Conservation (phyloP, 1,139 yeast species). For the Blastobotrys capitulatus region DNA sequence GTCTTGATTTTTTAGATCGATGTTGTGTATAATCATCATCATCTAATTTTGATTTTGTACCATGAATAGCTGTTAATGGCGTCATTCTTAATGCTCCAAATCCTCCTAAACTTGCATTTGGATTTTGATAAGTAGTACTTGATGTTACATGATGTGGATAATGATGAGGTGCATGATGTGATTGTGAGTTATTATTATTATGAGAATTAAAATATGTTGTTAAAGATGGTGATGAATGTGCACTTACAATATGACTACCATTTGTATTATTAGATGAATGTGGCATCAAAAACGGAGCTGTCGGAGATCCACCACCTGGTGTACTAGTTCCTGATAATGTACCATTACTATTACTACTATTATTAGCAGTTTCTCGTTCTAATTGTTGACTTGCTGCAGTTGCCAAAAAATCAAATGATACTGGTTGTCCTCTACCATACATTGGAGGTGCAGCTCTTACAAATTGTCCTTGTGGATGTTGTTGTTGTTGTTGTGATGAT, state of each 20-base stretch:
- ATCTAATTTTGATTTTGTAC: constrained; percentile 24
- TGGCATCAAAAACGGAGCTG: constrained; percentile 8
- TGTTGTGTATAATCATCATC: constrained; percentile 45
- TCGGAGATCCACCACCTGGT: constrained; percentile 13
- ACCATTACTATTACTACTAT: background rate
- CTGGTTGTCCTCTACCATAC: constrained; percentile 16
- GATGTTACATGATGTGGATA: constrained; percentile 23
- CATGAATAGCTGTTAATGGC: constrained; percentile 39
- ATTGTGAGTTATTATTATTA: background rate
- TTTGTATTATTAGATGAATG: background rate
- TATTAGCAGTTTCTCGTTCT: constrained; percentile 38
- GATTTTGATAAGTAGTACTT: constrained; percentile 29
- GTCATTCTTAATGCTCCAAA: constrained; percentile 51
- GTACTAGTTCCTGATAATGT: constrained; percentile 5
- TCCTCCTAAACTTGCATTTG: constrained; percentile 19
- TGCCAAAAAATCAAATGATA: constrained; percentile 63
- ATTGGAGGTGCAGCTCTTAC: constrained; percentile 12
- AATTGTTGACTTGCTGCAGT: constrained; percentile 79
- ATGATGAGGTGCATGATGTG: constrained; percentile 8
- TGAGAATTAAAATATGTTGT: constrained; percentile 46
- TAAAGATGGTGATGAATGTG: constrained; percentile 60
- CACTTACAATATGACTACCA: constrained; percentile 36
- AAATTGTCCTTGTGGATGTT: constrained; percentile 6
- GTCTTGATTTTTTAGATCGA: constrained; percentile 63
- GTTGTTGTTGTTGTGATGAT: constrained; percentile 10